A percentile compares a stretch with the other conserved stretches of the same genome.
Evolutionary conservation across 441 rosid species (phyloP).

Genomic region (Erodium chrysanthum): DNA sequence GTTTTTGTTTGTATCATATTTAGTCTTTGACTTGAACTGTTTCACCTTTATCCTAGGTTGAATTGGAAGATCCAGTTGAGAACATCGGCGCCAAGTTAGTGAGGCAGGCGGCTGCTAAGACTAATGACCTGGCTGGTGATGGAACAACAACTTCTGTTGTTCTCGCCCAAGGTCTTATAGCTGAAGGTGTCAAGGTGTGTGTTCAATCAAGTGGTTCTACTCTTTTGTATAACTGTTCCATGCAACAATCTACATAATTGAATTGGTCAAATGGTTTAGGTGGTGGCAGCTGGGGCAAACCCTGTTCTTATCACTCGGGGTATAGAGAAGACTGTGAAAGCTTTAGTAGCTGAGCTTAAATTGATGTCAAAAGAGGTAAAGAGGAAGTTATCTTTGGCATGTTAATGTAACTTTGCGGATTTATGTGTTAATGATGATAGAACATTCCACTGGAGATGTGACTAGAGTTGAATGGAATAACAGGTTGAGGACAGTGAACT

Average conservation of each 20-base stretch:
- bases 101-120: constrained; percentile 94
- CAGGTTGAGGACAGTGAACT: constrained; percentile 97
- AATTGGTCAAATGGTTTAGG: constrained; percentile 31
- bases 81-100: constrained; percentile 92
- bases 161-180: constrained; percentile 90
- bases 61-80: constrained; percentile 93
- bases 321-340: constrained; percentile 80
- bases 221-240: neutral
- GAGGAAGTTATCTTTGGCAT: neutral
- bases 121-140: constrained; percentile 94
- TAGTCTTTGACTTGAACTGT: neutral
- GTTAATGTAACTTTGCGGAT: neutral
- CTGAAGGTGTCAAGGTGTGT: constrained; percentile 87
- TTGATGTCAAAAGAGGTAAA: constrained; percentile 76
- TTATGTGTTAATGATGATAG: neutral
- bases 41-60: constrained; percentile 42
- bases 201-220: neutral
- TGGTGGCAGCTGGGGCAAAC: constrained; percentile 96
- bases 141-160: constrained; percentile 97
- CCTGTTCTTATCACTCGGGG: constrained; percentile 86
- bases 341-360: constrained; percentile 66
- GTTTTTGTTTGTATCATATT: neutral
- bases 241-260: neutral
- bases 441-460: neutral
- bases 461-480: constrained; percentile 11